Evolutionary conservation across 169 alveolate genomes (phyloP).

Genomic region (Plasmodium relictum): DNA sequence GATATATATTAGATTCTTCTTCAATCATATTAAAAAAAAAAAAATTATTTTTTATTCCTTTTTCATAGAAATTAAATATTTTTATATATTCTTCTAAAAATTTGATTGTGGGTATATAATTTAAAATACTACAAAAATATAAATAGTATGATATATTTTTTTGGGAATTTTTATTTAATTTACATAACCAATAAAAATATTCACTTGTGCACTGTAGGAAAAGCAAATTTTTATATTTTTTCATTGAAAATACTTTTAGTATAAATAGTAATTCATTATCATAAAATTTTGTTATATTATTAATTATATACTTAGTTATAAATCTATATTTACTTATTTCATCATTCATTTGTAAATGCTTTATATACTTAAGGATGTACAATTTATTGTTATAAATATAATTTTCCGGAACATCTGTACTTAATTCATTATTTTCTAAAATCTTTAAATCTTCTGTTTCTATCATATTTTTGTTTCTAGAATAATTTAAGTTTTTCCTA

Average conservation of each 20-base stretch:
- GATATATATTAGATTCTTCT: conserved; percentile 40
- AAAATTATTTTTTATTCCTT: background rate
- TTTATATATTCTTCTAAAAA: conserved; percentile 34
- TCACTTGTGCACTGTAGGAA: conserved; percentile 65
- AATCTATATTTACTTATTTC: conserved; percentile 42
- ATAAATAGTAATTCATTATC: conserved; percentile 64
- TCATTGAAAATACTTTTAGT: conserved; percentile 45
- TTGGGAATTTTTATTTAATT: conserved; percentile 33
- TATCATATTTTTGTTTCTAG: background rate
- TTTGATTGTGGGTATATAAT: conserved; percentile 63
- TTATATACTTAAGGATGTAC: conserved; percentile 44
- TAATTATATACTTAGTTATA: conserved; percentile 50
- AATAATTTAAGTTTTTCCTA: background rate
- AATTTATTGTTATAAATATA: conserved; percentile 35
- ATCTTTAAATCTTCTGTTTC: background rate
- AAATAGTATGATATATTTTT: conserved; percentile 47
- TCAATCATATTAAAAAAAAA: conserved; percentile 34
- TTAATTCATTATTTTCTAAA: background rate
- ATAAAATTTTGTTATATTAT: conserved; percentile 27
- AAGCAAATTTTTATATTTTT: conserved; percentile 48
- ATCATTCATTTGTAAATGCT: conserved; percentile 50
- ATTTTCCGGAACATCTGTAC: background rate
- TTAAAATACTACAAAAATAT: conserved; percentile 28
- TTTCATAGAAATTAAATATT: conserved; percentile 1
- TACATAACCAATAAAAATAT: conserved; percentile 67